A percentile compares a stretch with the other conserved stretches of the same genome.
These are phyloP conservation scores for Chenopodium album DNA, from an alignment of 148 eudicot genomes.

Conservation along the genomic window DNA sequence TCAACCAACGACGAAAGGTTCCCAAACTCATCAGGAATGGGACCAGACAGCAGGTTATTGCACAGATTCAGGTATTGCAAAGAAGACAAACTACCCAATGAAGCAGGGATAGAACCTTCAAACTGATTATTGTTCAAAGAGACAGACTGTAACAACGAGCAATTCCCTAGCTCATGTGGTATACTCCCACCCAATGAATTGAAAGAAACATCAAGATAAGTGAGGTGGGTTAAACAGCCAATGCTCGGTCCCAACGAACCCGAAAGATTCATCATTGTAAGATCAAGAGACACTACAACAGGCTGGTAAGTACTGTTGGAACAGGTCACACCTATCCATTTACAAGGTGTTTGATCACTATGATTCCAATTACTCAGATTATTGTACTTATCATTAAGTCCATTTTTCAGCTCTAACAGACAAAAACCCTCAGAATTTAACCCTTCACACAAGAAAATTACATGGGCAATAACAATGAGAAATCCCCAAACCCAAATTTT, in stretches of 20 bases:
- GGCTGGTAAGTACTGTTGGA: constrained; percentile 28
- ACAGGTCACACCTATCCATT: constrained; percentile 83
- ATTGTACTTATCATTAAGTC: constrained; percentile 43
- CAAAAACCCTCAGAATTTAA: constrained; percentile 73
- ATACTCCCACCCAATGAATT: constrained; percentile 57
- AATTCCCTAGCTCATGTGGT: constrained; percentile 69
- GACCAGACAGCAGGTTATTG: constrained; percentile 76
- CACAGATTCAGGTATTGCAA: constrained; percentile 67
- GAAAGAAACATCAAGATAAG: constrained; percentile 47
- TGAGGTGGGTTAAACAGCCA: constrained; percentile 55
- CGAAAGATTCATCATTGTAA: constrained; percentile 61
- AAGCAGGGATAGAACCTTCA: constrained; percentile 65
- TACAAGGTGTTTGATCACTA: constrained; percentile 69
- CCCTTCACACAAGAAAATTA: constrained; percentile 48
- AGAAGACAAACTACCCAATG: constrained; percentile 56
- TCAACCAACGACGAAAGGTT: constrained; percentile 60
- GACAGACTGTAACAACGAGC: constrained; percentile 47
- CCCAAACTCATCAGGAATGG: constrained; percentile 74
- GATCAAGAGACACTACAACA: constrained; percentile 60
- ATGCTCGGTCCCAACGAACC: constrained; percentile 68
- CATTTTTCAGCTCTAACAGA: constrained; percentile 65
- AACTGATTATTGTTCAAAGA: constrained; percentile 63
- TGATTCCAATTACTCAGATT: constrained; percentile 59
- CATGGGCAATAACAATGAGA: constrained; percentile 27
- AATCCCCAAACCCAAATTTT: constrained; percentile 34